Evolutionary conservation across 1,284 basidiomycete species (phyloP).

Genomic region (Leccinum ponderosum): DNA sequence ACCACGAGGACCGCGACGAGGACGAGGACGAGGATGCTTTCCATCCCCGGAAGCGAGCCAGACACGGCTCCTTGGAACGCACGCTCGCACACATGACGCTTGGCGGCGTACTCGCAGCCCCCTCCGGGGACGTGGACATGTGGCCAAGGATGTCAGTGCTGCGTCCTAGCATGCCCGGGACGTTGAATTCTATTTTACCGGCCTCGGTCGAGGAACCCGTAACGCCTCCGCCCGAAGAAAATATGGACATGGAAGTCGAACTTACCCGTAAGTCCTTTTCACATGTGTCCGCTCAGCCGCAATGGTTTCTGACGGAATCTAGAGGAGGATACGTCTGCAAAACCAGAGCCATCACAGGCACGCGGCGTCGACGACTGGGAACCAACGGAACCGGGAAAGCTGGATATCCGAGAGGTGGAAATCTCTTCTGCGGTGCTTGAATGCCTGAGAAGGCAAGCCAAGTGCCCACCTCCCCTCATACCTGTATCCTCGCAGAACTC

Average conservation of each 20-base stretch:
- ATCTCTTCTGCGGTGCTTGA: slow-evolving; percentile 49
- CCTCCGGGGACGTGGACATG: slow-evolving; percentile 18
- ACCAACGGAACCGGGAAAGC: slow-evolving; percentile 47
- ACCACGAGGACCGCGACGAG: neutral
- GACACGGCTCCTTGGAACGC: slow-evolving; percentile 52
- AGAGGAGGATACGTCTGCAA: neutral
- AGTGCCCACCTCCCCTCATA: slow-evolving; percentile 15
- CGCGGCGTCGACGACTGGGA: slow-evolving; percentile 4
- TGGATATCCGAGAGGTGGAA: slow-evolving; percentile 27
- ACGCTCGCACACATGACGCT: slow-evolving; percentile 58
- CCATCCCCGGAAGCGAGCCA: slow-evolving; percentile 47
- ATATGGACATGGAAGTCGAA: slow-evolving; percentile 61
- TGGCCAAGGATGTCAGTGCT: slow-evolving; percentile 6
- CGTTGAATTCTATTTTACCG: slow-evolving; percentile 32
- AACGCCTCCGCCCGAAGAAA: slow-evolving; percentile 38
- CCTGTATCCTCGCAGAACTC: slow-evolving; percentile 29
- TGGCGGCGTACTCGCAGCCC: slow-evolving; percentile 7
- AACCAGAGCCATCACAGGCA: neutral
- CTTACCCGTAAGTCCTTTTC: slow-evolving; percentile 34
- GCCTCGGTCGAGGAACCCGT: slow-evolving; percentile 49
- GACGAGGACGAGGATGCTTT: neutral
- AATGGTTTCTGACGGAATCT: neutral
- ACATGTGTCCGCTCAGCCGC: neutral
- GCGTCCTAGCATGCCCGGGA: slow-evolving; percentile 11
- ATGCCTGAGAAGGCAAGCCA: slow-evolving; percentile 38